A percentile compares a stretch with the other conserved stretches of the same genome.
phyloP scores from a whole-genome alignment of 2,329 filamentous ascomycete species.

The Talaromyces sp. region DNA sequence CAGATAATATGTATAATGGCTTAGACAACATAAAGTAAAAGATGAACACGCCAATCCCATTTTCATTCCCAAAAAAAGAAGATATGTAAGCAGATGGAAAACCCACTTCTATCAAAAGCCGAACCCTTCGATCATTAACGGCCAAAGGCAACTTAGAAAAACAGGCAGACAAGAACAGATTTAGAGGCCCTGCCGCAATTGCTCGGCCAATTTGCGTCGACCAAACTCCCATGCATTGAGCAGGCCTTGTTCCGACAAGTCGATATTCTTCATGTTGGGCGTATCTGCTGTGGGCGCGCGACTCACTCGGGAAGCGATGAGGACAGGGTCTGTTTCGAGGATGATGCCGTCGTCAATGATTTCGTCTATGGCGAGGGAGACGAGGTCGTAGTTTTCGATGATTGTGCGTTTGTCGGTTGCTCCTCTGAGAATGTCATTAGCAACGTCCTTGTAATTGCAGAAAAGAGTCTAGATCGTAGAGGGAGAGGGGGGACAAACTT shows the following conservation, averaged over 20 bases:
- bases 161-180: not conserved
- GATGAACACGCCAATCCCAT: conserved; percentile 16
- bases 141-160: conserved; percentile 16
- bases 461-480: not conserved
- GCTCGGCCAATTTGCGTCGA: conserved; percentile 85
- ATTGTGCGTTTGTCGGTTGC: conserved; percentile 96
- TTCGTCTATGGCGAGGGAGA: conserved; percentile 91
- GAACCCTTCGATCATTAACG: conserved; percentile 20
- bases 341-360: conserved; percentile 95
- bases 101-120: conserved; percentile 13
- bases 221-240: conserved; percentile 92
- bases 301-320: conserved; percentile 89
- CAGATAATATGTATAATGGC: conserved; percentile 7
- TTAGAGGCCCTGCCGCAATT: conserved; percentile 80
- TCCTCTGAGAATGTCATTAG: conserved; percentile 57
- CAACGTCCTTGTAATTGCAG: conserved; percentile 13
- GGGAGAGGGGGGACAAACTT: conserved; percentile 70
- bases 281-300: conserved; percentile 87
- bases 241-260: conserved; percentile 91
- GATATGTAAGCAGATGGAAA: conserved; percentile 17
- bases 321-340: conserved; percentile 92
- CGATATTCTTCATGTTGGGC: conserved; percentile 83
- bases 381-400: conserved; percentile 96
- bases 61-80: conserved; percentile 15
- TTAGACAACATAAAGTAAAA: not conserved